Base-by-base conservation (phyloP, 2,329 filamentous ascomycete genomes). In the Neonectria faginata region DNA sequence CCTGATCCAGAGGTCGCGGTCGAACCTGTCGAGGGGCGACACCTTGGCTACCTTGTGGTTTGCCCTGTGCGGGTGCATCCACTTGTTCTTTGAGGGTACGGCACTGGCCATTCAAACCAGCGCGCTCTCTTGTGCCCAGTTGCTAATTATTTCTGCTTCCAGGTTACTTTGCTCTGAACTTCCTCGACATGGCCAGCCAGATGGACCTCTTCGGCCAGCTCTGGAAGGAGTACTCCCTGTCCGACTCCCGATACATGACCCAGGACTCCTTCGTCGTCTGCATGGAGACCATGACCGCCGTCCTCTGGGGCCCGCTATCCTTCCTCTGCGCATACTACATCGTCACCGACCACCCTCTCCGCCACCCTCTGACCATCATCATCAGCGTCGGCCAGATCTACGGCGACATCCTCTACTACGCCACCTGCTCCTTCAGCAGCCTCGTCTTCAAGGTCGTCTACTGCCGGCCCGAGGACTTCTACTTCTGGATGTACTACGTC, bases 41-140 rank as follows among this genome's bases (percentile, higher is more conserved):
- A 82, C 88, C 50, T 70, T 85, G 12, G 86, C 86, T 5, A 86
- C 91, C 22, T 79, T 93, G 79, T 95, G 92, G 92, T 94, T 94
- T 77, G 85, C 90, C 22, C 82, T 95, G 14, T 92, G 91, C 84
- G 86, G 80, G 76, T 85, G 69, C 66, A 83, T 82, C 64, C 80
- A 82, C 66, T 57, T 81, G 22, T 77, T 81, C 67, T 79, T 84
- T 42, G 82, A 84, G 70, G 80, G 78, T 79, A 67, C 27, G 41
- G 60, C n/a, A 12, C 44, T 16, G 7, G 18, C 42, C 33, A 22
- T 41, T 27, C 9, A 4, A 51, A n/a, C 33, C 47, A n/a, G 14
- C 31, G 22, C 39, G 16, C 22, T 9, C 41, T 31, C 20, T 29
- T 33, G 41, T 27, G 6, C 7, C 39, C 22, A 22, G 16, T 44